Evolutionary conservation across 2,329 filamentous ascomycete species (phyloP).

Genomic region (Colletotrichum endophyticum): DNA sequence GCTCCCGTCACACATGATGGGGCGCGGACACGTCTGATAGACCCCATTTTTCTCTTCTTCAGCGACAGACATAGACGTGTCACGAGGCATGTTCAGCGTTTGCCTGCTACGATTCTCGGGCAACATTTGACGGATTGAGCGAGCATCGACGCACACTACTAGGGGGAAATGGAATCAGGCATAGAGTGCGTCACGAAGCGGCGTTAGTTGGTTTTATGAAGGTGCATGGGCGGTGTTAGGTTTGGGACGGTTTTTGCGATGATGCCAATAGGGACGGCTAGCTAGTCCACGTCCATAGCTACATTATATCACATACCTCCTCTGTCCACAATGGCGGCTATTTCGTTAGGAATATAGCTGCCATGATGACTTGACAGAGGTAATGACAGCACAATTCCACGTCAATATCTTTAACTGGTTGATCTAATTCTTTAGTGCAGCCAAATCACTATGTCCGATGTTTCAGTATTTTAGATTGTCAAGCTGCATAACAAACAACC

Average conservation of each 20-base stretch:
- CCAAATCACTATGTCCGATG: background rate
- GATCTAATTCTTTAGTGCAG: background rate
- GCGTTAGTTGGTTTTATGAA: conserved; percentile 18
- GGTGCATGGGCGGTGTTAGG: conserved; percentile 20
- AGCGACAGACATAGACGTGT: background rate
- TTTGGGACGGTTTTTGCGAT: conserved; percentile 20
- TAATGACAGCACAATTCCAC: background rate
- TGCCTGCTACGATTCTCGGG: conserved; percentile 3
- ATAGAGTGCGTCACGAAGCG: conserved; percentile 14
- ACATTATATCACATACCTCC: conserved; percentile 5
- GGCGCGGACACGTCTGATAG: background rate
- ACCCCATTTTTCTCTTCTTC: background rate
- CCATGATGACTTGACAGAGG: background rate
- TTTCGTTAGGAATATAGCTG: background rate
- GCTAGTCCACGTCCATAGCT: conserved; percentile 21
- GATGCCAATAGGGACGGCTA: conserved; percentile 20
- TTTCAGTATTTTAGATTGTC: background rate
- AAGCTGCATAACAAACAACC: background rate
- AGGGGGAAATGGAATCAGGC: background rate
- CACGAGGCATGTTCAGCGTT: background rate
- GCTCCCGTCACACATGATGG: conserved; percentile 51
- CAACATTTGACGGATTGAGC: conserved; percentile 15
- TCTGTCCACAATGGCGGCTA: background rate
- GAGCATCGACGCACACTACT: conserved; percentile 17
- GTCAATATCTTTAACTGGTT: too few species aligned